Evolutionary conservation across 129 eudicot genomes (phyloP).

Genomic region (Pulicaria dysenterica): DNA sequence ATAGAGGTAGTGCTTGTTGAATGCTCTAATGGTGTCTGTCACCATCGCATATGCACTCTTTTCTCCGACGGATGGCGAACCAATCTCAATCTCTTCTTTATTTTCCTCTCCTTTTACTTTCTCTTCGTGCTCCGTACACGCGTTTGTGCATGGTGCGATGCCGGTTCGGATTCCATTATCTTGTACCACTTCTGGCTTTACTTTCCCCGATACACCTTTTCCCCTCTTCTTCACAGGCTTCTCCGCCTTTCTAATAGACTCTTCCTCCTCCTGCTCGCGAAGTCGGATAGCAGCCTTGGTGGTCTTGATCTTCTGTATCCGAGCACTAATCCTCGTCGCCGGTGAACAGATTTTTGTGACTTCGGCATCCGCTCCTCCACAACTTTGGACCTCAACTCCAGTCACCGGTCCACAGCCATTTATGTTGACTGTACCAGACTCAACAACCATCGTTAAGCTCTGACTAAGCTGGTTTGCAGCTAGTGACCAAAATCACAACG

Average conservation of each 20-base stretch:
- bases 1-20: slow-evolving; percentile 56
- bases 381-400: not conserved
- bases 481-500: not conserved
- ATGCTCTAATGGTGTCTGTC: slow-evolving; percentile 51
- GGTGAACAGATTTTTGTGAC: not conserved
- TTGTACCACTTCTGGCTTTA: not conserved
- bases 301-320: slow-evolving; percentile 26
- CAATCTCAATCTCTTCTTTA: not conserved
- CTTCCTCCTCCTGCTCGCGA: slow-evolving; percentile 8
- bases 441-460: slow-evolving; percentile 14
- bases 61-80: slow-evolving; percentile 17
- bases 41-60: slow-evolving; percentile 51
- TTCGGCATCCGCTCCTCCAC: not conserved
- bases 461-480: not conserved
- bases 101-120: not conserved
- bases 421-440: not conserved
- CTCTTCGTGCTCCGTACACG: not conserved
- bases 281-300: slow-evolving; percentile 16
- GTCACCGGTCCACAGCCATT: not conserved
- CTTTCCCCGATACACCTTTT: not conserved
- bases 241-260: not conserved
- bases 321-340: slow-evolving; percentile 37
- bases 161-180: slow-evolving; percentile 7
- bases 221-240: too few species aligned
- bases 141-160: not conserved